Evolutionary conservation across 768 basidiomycete species (phyloP).

Genomic region (Peribolospora baueri): DNA sequence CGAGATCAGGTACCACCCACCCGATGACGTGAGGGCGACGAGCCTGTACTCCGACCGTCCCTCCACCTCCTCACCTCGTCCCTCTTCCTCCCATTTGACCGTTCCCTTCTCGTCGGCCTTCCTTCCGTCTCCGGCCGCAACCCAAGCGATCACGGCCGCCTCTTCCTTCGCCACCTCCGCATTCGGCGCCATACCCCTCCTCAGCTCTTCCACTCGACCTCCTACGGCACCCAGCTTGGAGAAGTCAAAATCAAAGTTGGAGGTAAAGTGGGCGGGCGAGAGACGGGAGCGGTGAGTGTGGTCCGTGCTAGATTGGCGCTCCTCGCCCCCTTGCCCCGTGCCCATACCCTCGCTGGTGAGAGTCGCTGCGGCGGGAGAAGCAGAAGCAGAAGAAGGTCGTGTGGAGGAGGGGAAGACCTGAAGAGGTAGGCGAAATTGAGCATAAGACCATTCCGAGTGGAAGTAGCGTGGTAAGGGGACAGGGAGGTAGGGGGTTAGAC

Average conservation of each 20-base stretch:
- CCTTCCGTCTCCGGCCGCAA: slow-evolving; percentile 22
- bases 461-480: slow-evolving; percentile 53
- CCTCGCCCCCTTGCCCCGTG: slow-evolving; percentile 24
- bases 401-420: slow-evolving; percentile 41
- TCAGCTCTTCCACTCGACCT: no score
- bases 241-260: no score
- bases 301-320: no score
- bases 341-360: slow-evolving; percentile 28
- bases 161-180: slow-evolving; percentile 28
- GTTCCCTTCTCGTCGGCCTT: neutral
- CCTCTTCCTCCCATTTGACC: slow-evolving; percentile 18
- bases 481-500: slow-evolving; percentile 52
- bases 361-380: slow-evolving; percentile 35
- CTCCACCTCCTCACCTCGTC: slow-evolving; percentile 6
- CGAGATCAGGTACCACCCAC: slow-evolving; percentile 75
- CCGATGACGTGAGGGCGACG: slow-evolving; percentile 59
- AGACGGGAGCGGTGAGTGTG: no score
- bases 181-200: no score
- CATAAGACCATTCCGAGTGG: slow-evolving; percentile 88
- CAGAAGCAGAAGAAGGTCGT: slow-evolving; percentile 23
- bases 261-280: no score
- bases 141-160: slow-evolving; percentile 70
- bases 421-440: slow-evolving; percentile 66
- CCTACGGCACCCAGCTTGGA: no score
- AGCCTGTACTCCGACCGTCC: slow-evolving; percentile 37